Evolutionary conservation across 495 filamentous ascomycete species (phyloP).

Genomic region (Aspergillus funiculosus): DNA sequence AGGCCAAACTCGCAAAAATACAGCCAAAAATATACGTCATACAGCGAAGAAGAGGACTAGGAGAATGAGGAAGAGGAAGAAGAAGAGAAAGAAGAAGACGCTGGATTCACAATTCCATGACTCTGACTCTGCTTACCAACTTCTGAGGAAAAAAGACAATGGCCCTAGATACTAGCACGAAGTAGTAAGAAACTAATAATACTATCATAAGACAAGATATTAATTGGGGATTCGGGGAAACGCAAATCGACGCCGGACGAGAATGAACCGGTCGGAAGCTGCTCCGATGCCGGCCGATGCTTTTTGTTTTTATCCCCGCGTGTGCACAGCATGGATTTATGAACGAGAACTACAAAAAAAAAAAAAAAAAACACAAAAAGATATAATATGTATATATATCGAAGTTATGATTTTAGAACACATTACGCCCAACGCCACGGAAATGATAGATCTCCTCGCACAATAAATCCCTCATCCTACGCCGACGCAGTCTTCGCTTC

Average conservation of each 20-base stretch:
- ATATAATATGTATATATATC: too few relatives aligned
- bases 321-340: neutral
- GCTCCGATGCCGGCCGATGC: slow-evolving; percentile 16
- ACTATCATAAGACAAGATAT: neutral
- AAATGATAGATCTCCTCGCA: slow-evolving; percentile 1
- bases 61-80: too few relatives aligned
- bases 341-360: neutral
- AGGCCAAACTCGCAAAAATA: neutral
- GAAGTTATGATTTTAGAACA: slow-evolving; percentile 2
- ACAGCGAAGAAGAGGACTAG: too few relatives aligned
- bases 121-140: too few relatives aligned
- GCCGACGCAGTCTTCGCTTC: slow-evolving; percentile 35
- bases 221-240: neutral
- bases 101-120: too few relatives aligned
- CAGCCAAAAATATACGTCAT: slow-evolving; percentile 20
- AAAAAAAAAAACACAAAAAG: too few relatives aligned
- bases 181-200: too few relatives aligned
- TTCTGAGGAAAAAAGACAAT: too few relatives aligned
- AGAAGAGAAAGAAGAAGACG: neutral
- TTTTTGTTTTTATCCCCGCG: too few relatives aligned
- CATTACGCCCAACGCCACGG: slow-evolving; percentile 8
- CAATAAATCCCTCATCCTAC: neutral
- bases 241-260: neutral
- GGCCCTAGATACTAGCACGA: too few relatives aligned
- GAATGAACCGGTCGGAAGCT: slow-evolving; percentile 1